Base-by-base conservation (phyloP, 805 yeast genomes). In the Candida endomychidarum region DNA sequence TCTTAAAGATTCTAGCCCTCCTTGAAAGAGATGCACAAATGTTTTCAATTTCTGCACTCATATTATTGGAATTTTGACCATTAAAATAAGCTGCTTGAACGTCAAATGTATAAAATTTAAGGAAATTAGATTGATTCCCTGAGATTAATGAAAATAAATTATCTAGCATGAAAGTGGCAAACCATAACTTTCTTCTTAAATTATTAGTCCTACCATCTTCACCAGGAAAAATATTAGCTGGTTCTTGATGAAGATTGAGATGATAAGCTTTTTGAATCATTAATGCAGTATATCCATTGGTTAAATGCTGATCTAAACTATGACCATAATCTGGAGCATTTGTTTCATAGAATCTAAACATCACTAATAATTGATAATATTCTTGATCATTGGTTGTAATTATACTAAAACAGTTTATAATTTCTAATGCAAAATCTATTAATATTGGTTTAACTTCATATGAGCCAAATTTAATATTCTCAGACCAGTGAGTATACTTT, bases 161-260 rank as follows among this genome's bases (percentile, higher is more conserved):
- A 48, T 67, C 72, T 37, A 47, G 46, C 11, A 54, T 44, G 21
- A 52, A 42, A 20, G 65, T 45, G 31, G 47, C 52, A 25, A 48
- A 56, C 74, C 74, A 68, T 15, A 65, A 53, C 37, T 67, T 67
- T 38, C 74, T 47, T 36, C 57, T 45, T 21, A 67, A 40, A 39
- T 64, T 57, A 50, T 53, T 43, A 3, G 31, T 25, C 25, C 46
- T 46, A n/a, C 47, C 57, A 36, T 55, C 56, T 11, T 52, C 49
- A 9, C 18, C 29, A 3, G 6, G 3, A 9, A 15, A n/a, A 2
- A 35, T 22, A n/a, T 18, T 20, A 12, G 23, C 70, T 0, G 89
- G 88, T 48, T 83, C 89, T 49, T 87, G 68, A 53, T 83, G 81
- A 17, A 83, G 53, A 0, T 88, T 88, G 47, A 82, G 69, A 27